Evolutionary conservation across 2,329 filamentous ascomycete genomes (phyloP).

Genomic region (Sordariomycetes sp.): DNA sequence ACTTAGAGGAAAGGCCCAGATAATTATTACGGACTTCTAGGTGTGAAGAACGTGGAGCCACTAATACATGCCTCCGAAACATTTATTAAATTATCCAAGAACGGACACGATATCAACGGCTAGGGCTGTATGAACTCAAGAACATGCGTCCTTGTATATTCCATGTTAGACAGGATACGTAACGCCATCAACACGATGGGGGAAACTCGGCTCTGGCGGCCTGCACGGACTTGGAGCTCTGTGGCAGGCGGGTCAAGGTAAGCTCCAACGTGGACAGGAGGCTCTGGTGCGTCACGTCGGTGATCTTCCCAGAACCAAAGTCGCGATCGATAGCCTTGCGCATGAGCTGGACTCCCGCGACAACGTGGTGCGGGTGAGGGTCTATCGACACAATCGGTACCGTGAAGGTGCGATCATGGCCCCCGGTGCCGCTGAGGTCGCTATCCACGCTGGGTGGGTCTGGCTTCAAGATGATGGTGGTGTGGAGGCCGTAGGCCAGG

Average conservation of each 20-base stretch:
- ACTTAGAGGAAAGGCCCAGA: too few species aligned
- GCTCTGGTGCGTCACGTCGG: slow-evolving; percentile 14
- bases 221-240: slow-evolving; percentile 19
- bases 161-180: too few species aligned
- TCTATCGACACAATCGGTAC: slow-evolving; percentile 20
- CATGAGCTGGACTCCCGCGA: slow-evolving; percentile 17
- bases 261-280: slow-evolving; percentile 14
- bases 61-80: too few species aligned
- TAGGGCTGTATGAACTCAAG: too few species aligned
- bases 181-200: too few species aligned
- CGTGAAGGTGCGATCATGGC: slow-evolving; percentile 7
- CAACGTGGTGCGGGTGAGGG: slow-evolving; percentile 20
- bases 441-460: neutral
- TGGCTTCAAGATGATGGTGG: slow-evolving; percentile 11
- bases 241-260: slow-evolving; percentile 15
- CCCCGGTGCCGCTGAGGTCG: neutral
- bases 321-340: slow-evolving; percentile 18
- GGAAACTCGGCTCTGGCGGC: slow-evolving; percentile 14
- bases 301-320: slow-evolving; percentile 13
- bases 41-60: too few species aligned
- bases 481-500: slow-evolving; percentile 18
- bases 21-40: too few species aligned
- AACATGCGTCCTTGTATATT: neutral
- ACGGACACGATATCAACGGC: too few species aligned
- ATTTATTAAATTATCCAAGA: too few species aligned